Base-by-base conservation (phyloP, 2,329 filamentous ascomycete species). In the Chrysoporthe deuterocubensis region DNA sequence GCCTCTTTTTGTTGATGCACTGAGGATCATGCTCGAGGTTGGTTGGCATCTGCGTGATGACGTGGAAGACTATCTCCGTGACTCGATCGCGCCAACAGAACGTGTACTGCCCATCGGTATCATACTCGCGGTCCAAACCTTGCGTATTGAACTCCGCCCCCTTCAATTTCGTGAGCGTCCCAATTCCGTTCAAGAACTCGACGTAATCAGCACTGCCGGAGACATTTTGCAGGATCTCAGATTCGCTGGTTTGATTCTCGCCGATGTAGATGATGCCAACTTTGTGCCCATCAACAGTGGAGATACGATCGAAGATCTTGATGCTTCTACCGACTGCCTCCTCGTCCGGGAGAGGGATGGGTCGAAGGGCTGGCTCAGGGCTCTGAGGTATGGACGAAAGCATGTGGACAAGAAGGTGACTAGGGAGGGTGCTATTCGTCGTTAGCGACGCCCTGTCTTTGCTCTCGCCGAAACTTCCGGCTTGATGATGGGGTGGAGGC, bases 1-100 rank as follows among this genome's bases (percentile, higher is more conserved):
- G 96, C 2, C 90, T 87, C 80, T 99, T 99, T 82, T 99, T 99
- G 77, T 89, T 86, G 70, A 90, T 89, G 75, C 91, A 93, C 70
- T 88, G 85, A 11, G 91, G 87, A 73, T 97, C 94, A 42, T 88
- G 85, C 65, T 93, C 89, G 16, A 90, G 82, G 75, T 96, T 87
- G 11, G 93, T 97, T 1, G 96, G 96, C 96, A 99, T 99, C 85
- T 98, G 94, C 4, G 95, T 99, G 5, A 92, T 93, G 65, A 98
- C 90, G 76, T 98, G 96, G 79, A 96, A 99, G 42, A 98, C 91
- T 57, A 99, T 92, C 77, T 98, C 96, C 5, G 94, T 96, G 67
- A 97, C 93, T 56, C 94, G 88, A 77, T 98, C 96, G 69, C 94
- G 92, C 94, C 96, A 99, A 74, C 93, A 95, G 76, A 95, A 94